A percentile compares a stretch with the other conserved stretches of the same genome.
Evolutionary conservation across 2,329 filamentous ascomycete genomes (phyloP).

Genomic region (Fusarium armeniacum): DNA sequence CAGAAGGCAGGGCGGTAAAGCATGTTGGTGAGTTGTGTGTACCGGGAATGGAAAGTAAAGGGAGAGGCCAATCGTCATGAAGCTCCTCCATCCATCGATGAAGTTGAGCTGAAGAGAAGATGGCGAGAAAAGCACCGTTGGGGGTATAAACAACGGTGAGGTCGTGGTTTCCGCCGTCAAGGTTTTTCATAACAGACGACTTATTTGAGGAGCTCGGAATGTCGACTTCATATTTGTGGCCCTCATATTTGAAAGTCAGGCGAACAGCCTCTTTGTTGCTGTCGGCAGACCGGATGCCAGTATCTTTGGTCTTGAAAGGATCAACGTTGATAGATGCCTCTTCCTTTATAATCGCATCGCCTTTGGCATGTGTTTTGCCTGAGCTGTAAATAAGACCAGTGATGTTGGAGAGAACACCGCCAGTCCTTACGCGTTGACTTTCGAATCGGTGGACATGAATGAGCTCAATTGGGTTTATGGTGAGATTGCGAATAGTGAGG

Average conservation of each 20-base stretch:
- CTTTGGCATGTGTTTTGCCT: slow-evolving; percentile 60
- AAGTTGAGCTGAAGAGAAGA: slow-evolving; percentile 80
- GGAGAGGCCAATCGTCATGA: slow-evolving; percentile 78
- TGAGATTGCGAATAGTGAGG: slow-evolving; percentile 87
- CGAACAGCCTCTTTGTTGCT: slow-evolving; percentile 76
- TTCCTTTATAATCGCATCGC: slow-evolving; percentile 71
- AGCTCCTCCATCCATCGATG: slow-evolving; percentile 86
- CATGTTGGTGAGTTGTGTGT: slow-evolving; percentile 95
- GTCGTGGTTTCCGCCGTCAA: slow-evolving; percentile 65
- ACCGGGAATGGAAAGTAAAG: slow-evolving; percentile 89
- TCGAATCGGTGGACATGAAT: slow-evolving; percentile 81
- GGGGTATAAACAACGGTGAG: slow-evolving; percentile 78
- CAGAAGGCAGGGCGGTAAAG: slow-evolving; percentile 87
- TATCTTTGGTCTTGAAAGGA: slow-evolving; percentile 74
- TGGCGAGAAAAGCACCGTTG: slow-evolving; percentile 66
- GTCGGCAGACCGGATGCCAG: slow-evolving; percentile 70
- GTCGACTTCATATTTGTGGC: slow-evolving; percentile 75
- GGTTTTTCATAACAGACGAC: slow-evolving; percentile 71
- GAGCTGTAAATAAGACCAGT: slow-evolving; percentile 57
- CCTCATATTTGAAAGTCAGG: slow-evolving; percentile 77
- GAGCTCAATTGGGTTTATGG: slow-evolving; percentile 78
- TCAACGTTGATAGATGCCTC: slow-evolving; percentile 74
- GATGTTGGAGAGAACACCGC: slow-evolving; percentile 62
- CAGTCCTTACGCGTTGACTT: slow-evolving; percentile 59
- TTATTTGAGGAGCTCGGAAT: slow-evolving; percentile 73